These are phyloP conservation scores for Lycium barbarum DNA, from an alignment of 257 asterid genomes.

Conservation along the genomic window DNA sequence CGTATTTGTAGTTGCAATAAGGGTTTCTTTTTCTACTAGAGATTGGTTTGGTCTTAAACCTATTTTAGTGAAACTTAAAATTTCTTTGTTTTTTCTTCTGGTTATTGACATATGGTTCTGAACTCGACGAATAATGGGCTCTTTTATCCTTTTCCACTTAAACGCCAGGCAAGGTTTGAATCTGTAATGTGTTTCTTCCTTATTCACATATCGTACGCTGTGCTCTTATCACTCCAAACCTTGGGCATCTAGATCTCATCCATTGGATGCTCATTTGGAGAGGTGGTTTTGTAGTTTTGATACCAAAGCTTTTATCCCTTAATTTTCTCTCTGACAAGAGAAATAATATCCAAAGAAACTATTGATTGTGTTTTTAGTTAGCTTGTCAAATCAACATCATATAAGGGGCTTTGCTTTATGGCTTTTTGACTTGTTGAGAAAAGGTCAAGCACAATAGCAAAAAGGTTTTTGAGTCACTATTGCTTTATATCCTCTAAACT, in stretches of 20 bases:
- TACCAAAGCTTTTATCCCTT: background rate
- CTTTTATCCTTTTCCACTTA: background rate
- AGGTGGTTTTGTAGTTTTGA: background rate
- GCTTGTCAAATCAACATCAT: constrained; percentile 19
- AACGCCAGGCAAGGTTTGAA: background rate
- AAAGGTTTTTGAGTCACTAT: constrained; percentile 44
- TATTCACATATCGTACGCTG: background rate
- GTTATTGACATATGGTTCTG: background rate
- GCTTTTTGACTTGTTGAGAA: constrained; percentile 31
- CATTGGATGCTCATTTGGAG: no score
- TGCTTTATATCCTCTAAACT: constrained; percentile 39
- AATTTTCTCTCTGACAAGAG: background rate
- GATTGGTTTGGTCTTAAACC: background rate
- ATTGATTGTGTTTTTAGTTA: background rate
- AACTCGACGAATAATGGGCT: background rate
- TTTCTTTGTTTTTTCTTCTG: no score
- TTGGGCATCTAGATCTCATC: background rate
- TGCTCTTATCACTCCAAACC: background rate
- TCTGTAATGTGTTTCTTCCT: fast-evolving
- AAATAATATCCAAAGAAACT: background rate
- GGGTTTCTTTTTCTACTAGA: background rate
- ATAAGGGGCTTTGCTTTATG: constrained; percentile 25
- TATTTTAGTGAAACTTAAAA: background rate
- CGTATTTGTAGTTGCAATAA: background rate
- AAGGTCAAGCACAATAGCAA: constrained; percentile 38